Percentiles rank a stretch among this genome's conserved stretches.
phyloP scores from a whole-genome alignment of 164 flowering plant species.

The Macadamia integrifolia region DNA sequence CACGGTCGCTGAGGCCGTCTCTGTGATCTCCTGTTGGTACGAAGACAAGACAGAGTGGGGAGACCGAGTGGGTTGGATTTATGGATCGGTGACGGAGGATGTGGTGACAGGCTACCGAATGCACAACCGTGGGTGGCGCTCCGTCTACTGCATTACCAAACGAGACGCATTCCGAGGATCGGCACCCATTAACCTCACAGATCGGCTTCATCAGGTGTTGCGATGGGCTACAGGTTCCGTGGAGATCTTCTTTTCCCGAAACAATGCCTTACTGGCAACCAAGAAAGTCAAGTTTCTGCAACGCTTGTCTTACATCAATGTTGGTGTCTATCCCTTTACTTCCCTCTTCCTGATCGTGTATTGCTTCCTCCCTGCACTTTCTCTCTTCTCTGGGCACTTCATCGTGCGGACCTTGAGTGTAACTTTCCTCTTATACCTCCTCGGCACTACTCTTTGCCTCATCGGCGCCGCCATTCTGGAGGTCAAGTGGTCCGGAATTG shows the following conservation, averaged over 20 bases:
- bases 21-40: slow-evolving; percentile 68
- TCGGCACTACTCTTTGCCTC: slow-evolving; percentile 41
- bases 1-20: slow-evolving; percentile 65
- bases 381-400: slow-evolving; percentile 71
- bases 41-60: slow-evolving; percentile 82
- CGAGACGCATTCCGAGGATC: slow-evolving; percentile 68
- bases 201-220: slow-evolving; percentile 65
- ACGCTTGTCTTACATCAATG: slow-evolving; percentile 52
- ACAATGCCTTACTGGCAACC: slow-evolving; percentile 57
- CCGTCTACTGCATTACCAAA: slow-evolving; percentile 64
- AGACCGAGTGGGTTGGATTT: slow-evolving; percentile 61
- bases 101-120: slow-evolving; percentile 70
- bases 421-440: slow-evolving; percentile 48
- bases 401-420: slow-evolving; percentile 59
- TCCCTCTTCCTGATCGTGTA: slow-evolving; percentile 63
- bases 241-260: slow-evolving; percentile 62
- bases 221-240: slow-evolving; percentile 82
- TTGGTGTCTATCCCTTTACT: slow-evolving; percentile 61
- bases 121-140: slow-evolving; percentile 75
- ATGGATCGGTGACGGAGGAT: slow-evolving; percentile 76
- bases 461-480: slow-evolving; percentile 56
- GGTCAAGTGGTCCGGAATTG: slow-evolving; percentile 62
- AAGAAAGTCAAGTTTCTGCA: slow-evolving; percentile 49
- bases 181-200: slow-evolving; percentile 67
- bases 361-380: slow-evolving; percentile 70